Base-by-base conservation (phyloP, 805 yeast species). In the Wickerhamiella parazyma region DNA sequence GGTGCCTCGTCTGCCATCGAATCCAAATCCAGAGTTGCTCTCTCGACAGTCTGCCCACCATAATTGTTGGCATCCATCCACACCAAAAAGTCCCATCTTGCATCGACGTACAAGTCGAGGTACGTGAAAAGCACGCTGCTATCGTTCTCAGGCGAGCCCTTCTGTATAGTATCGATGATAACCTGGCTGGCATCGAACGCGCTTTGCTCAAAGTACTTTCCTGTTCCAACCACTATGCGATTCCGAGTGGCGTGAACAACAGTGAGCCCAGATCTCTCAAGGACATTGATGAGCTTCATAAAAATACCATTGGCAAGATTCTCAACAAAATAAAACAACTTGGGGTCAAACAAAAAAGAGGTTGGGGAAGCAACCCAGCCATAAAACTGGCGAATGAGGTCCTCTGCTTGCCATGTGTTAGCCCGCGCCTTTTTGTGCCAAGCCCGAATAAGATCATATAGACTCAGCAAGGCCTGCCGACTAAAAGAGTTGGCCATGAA, bases 371-470 rank as follows among this genome's bases (percentile, higher is more conserved):
- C 84, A 19, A 86, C 82, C 98, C 98, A 89, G 3, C 78, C 68
- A 1, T 83, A 80, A 57, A 89, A 76, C 21, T 76, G 71, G 37
- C 83, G 83, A 48, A 86, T 79, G 72, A 87, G 72, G 1, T 82
- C 67, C 58, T 87, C 96, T 0, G 95, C 95, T 18, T 26, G 43
- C 36, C 33, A 19, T 47, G 78, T 76, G 7, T 66, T 51, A 51
- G 80, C 73, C 44, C 74, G 75, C 0, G 95, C 96, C 55, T 77
- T 80, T 54, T 85, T 93, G 95, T 96, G 89, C 95, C 95, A 85
- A 25, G 70, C 76, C 54, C 80, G 84, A 10, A 91, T 80, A 71
- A 91, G 65, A 6, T 70, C 59, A 55, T 93, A 72, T 45, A 91
- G 66, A 1, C 80, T 80, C 8, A 68, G 60, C 48, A 91, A 66